Base-by-base conservation (phyloP, 2,329 filamentous ascomycete genomes). In the Nemania diffusa region DNA sequence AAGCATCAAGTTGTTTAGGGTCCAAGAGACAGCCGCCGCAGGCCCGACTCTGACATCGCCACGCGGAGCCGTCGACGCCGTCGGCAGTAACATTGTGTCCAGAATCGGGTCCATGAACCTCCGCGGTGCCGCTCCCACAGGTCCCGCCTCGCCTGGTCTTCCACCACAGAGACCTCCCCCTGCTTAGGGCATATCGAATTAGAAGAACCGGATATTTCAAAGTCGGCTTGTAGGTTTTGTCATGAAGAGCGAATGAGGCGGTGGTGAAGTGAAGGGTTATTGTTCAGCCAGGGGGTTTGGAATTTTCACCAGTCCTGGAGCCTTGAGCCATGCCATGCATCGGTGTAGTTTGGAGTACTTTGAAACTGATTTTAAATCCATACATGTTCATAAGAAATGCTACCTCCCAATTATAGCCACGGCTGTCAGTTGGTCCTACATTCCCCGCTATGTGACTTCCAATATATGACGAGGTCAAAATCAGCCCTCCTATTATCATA, bases 51-150 rank as follows among this genome's bases (percentile, higher is more conserved):
- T 99, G 68, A 88, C 93, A 26, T 93, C 92, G 37, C 96, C 96
- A 0, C 88, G 94, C 66, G 95, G 94, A 0, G 95, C 95, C 0
- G 94, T 97, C 2, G 95, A 97, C 79, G 94, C 94, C 0, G 94
- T 97, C 0, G 95, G 95, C 0, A 95, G 91, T 79, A 95, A 94
- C 71, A 89, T 97, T 59, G 93, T 97, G 22, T 92, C 91, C 68
- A 87, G 94, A 32, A 96, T 97, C 73, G 93, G 93, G 6, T 91
- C 90, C 64, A 88, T 96, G 69, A 94, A 92, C 76, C 81, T 97
- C 51, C 83, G 91, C 17, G 87, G 87, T 3, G 79, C 51, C 11
- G 51, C 44, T 40, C 26, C 58, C 20, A 26, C 40, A 34, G 51
- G 68, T 42, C 68, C 68, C 15, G 50, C 62, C 27, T 70, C 68